Percentiles rank a stretch among this genome's conserved stretches.
These are phyloP conservation scores for Lodderomyces parapsilosis DNA, from an alignment of 1,139 yeast species.

Conservation along the genomic window DNA sequence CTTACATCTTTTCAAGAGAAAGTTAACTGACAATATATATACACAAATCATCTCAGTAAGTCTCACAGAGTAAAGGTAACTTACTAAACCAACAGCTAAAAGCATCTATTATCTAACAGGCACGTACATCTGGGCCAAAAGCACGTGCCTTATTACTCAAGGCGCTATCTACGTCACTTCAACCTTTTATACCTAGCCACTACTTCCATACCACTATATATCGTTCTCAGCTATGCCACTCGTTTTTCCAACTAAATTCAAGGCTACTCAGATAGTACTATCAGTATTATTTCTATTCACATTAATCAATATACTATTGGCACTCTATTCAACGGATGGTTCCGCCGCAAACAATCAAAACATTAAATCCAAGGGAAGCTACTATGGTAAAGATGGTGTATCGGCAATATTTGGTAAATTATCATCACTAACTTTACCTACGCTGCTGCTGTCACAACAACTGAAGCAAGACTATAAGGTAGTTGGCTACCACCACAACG, in stretches of 20 bases:
- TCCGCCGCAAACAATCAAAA: not conserved
- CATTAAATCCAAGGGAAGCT: not conserved
- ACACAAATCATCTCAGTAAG: too few relatives aligned
- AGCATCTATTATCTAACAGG: too few relatives aligned
- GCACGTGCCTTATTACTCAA: too few relatives aligned
- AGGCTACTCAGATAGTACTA: conserved; percentile 1
- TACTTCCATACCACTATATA: not conserved
- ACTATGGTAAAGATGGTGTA: not conserved
- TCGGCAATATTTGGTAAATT: conserved; percentile 3
- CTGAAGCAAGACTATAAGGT: conserved; percentile 13
- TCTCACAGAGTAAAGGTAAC: too few relatives aligned
- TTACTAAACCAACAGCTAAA: too few relatives aligned
- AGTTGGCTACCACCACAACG: conserved; percentile 19
- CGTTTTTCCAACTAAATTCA: conserved; percentile 3
- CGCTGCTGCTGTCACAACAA: not conserved
- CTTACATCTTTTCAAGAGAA: too few relatives aligned
- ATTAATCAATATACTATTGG: conserved; percentile 8
- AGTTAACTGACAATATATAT: too few relatives aligned
- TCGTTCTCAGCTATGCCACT: not conserved
- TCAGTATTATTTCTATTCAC: conserved; percentile 8
- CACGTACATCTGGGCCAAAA: too few relatives aligned
- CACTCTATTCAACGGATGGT: conserved; percentile 6
- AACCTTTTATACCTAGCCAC: not conserved
- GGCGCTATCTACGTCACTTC: too few relatives aligned
- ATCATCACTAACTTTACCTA: conserved; percentile 5